These are phyloP conservation scores for Madurella mycetomatis DNA, from an alignment of 2,329 filamentous ascomycete genomes.

Conservation along the genomic window DNA sequence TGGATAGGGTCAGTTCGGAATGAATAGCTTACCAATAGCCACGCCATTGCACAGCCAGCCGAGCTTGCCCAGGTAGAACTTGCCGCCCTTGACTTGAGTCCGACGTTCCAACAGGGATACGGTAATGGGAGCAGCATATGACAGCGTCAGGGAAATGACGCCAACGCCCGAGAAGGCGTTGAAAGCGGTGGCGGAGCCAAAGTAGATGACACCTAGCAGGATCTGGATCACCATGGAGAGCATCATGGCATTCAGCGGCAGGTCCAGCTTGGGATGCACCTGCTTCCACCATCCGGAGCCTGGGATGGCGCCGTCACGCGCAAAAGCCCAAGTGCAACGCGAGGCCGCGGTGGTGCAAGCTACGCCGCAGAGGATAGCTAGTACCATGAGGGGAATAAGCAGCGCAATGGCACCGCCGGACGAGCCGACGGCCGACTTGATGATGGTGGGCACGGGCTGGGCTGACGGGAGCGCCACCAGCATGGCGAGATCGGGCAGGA, in stretches of 20 bases:
- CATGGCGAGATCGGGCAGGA: constrained; percentile 57
- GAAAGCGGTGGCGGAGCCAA: constrained; percentile 65
- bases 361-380: constrained; percentile 63
- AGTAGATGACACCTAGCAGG: constrained; percentile 62
- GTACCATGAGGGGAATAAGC: constrained; percentile 59
- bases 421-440: constrained; percentile 58
- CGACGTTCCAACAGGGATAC: constrained; percentile 60
- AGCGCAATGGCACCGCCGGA: constrained; percentile 59
- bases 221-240: constrained; percentile 63
- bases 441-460: constrained; percentile 62
- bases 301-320: constrained; percentile 65
- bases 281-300: constrained; percentile 57
- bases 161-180: constrained; percentile 67
- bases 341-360: constrained; percentile 66
- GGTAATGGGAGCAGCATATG: constrained; percentile 63
- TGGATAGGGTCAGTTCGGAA: constrained; percentile 27
- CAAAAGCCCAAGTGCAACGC: constrained; percentile 65
- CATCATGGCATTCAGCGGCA: constrained; percentile 69
- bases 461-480: constrained; percentile 50
- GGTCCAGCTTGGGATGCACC: constrained; percentile 58
- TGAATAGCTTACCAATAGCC: constrained; percentile 51
- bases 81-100: constrained; percentile 51
- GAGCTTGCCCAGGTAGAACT: constrained; percentile 58
- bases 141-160: constrained; percentile 64
- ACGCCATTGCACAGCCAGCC: constrained; percentile 60